Percentiles rank a stretch among this genome's conserved stretches.
These are phyloP conservation scores for Mycoemilia scoparia DNA, from an alignment of 192 early-diverging fungal genomes.

Conservation along the genomic window DNA sequence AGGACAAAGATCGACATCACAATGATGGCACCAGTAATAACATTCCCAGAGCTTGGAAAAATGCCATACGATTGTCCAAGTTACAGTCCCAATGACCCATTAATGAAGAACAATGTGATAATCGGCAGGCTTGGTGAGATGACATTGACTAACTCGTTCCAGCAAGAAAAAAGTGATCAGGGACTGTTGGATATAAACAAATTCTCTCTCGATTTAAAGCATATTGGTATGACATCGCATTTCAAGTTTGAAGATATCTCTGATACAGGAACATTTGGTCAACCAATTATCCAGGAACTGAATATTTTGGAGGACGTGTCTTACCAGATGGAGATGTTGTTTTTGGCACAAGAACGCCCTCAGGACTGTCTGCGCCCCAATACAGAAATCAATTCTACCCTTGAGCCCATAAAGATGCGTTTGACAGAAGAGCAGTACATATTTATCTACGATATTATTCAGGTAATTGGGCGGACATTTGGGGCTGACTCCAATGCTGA, in stretches of 20 bases:
- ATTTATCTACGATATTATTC: slow-evolving; percentile 43
- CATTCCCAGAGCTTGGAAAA: slow-evolving; percentile 45
- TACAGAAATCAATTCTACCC: slow-evolving; percentile 39
- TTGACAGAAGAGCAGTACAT: slow-evolving; percentile 70
- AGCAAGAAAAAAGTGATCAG: slow-evolving; percentile 18
- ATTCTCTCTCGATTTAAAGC: slow-evolving; percentile 40
- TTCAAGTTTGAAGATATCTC: slow-evolving; percentile 22
- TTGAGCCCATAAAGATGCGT: slow-evolving; percentile 60
- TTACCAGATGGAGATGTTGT: slow-evolving; percentile 41
- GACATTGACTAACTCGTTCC: slow-evolving; percentile 60
- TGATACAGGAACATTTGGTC: slow-evolving; percentile 28
- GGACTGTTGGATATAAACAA: slow-evolving; percentile 36
- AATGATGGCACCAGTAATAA: slow-evolving; percentile 70
- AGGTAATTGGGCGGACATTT: slow-evolving; percentile 18
- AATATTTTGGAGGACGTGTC: slow-evolving; percentile 78
- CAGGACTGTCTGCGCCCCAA: slow-evolving; percentile 34
- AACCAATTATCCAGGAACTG: slow-evolving; percentile 22
- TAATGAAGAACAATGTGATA: slow-evolving; percentile 32
- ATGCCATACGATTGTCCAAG: slow-evolving; percentile 8
- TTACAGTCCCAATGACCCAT: background rate
- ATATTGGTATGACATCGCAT: slow-evolving; percentile 36
- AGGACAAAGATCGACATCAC: slow-evolving; percentile 68
- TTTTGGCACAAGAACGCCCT: slow-evolving; percentile 36
- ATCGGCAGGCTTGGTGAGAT: slow-evolving; percentile 73
- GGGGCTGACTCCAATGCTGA: slow-evolving; percentile 12